Evolutionary conservation across 352 stramenopile species (phyloP).

Genomic region (Albugo candida): DNA sequence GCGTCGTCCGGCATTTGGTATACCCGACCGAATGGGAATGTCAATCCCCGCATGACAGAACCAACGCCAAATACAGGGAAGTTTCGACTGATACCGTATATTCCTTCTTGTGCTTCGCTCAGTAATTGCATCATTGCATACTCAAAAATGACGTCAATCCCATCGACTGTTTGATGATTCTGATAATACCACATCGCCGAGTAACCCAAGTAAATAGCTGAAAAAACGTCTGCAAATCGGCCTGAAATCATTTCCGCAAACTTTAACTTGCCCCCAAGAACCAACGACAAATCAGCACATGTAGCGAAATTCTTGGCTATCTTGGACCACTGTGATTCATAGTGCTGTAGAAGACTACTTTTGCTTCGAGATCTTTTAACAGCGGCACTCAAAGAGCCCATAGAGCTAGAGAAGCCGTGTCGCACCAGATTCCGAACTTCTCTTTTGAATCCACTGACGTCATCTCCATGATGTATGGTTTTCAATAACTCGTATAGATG

Average conservation of each 20-base stretch:
- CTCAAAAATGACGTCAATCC: constrained; percentile 90
- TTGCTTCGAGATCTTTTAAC: constrained; percentile 85
- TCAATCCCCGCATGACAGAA: constrained; percentile 84
- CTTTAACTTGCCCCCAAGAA: constrained; percentile 94
- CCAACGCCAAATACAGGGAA: constrained; percentile 88
- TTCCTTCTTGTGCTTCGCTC: constrained; percentile 88
- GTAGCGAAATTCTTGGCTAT: constrained; percentile 94
- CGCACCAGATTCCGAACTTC: constrained; percentile 89
- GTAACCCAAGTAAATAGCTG: constrained; percentile 94
- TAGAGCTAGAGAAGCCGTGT: constrained; percentile 87
- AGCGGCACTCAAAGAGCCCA: constrained; percentile 72
- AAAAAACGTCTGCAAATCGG: constrained; percentile 92
- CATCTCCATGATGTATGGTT: constrained; percentile 88
- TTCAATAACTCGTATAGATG: constrained; percentile 96
- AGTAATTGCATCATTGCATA: constrained; percentile 93
- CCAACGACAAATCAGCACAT: constrained; percentile 88
- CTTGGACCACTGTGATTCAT: constrained; percentile 94
- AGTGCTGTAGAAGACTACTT: constrained; percentile 84
- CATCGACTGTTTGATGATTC: constrained; percentile 85
- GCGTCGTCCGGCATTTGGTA: constrained; percentile 85
- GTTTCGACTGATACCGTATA: constrained; percentile 92
- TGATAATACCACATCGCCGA: constrained; percentile 94
- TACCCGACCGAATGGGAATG: constrained; percentile 88
- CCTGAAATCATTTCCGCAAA: constrained; percentile 97
- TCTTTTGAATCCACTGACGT: constrained; percentile 85